These are phyloP conservation scores for Penicillium carneum DNA, from an alignment of 2,329 filamentous ascomycete genomes.

Conservation along the genomic window DNA sequence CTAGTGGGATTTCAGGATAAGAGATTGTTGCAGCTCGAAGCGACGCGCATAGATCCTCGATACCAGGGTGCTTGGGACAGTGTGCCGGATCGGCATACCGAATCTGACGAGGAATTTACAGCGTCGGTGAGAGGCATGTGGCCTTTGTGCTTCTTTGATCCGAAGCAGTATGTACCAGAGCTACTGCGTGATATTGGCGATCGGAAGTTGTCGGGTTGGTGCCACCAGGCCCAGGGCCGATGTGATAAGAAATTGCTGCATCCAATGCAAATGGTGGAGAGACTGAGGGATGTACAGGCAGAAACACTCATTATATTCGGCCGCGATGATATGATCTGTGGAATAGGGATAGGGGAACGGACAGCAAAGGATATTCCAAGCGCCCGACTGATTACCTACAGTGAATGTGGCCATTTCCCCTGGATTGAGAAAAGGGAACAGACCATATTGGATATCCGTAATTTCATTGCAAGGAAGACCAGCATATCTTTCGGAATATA, in stretches of 20 bases:
- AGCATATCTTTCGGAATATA: conserved; percentile 7
- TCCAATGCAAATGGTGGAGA: conserved; percentile 27
- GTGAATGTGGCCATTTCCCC: conserved; percentile 40
- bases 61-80: conserved; percentile 10
- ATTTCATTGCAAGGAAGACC: conserved; percentile 22
- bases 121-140: background rate
- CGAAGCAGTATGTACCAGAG: conserved; percentile 1
- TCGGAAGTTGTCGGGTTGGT: conserved; percentile 1
- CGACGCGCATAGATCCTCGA: conserved; percentile 1
- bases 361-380: conserved; percentile 26
- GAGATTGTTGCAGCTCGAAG: background rate
- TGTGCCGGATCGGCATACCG: background rate
- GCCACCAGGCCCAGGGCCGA: conserved; percentile 7
- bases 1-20: conserved; percentile 5
- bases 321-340: conserved; percentile 35
- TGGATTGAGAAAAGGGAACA: conserved; percentile 37
- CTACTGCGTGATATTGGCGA: background rate
- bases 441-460: conserved; percentile 27
- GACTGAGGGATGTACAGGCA: conserved; percentile 34
- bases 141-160: conserved; percentile 11
- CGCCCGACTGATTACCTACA: conserved; percentile 2
- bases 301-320: conserved; percentile 39
- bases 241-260: conserved; percentile 1
- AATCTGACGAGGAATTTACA: conserved; percentile 2
- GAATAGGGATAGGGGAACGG: conserved; percentile 26